Evolutionary conservation across 2,329 filamentous ascomycete genomes (phyloP), one percentile per base, ranked within the genome.

Genomic region (Pezicula rhizophila): DNA sequence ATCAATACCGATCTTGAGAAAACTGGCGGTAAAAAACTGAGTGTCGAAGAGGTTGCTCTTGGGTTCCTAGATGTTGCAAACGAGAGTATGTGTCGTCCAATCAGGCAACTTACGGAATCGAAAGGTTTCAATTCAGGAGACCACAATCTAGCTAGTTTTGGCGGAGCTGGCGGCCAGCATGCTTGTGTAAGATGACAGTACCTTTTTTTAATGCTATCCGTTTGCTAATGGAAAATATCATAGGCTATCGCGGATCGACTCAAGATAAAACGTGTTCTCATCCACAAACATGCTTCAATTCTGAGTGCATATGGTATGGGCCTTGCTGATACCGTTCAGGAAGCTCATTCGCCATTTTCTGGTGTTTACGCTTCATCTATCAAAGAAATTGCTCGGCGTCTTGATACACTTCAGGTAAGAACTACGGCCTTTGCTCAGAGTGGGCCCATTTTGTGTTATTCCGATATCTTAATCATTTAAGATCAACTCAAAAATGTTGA

Each of bases 261-360:
- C 8, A 25, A 25, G n/a, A 42, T 42, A 12, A 20, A 25, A 26
- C 23, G 40, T 6, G 25, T 42, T 15, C 12, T 42, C 18, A 42
- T 42, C 23, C 40, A 42, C 25, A 42, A 42, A 28, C 25, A 42
- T n/a, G 23, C 40, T n/a, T 42, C 40, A 12, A 42, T 42, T 1
- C 73, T 95, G 0, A 95, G 89, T 1, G 90, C 90, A 0, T 95
- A 95, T 57, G 90, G 90, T 8, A 95, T 95, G 87, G 89, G 90
- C 0, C 70, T 96, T 3, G 91, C 91, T 8, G 90, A 96, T 60
- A 89, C 95, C 0, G 91, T 96, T 0, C 87, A 95, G 55, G 91
- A 96, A 68, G 77, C 84, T 26, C 91, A 96, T 60, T 87, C 90
- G 60, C 85, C 87, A 2, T 77, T 80, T 38, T 80, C 80, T 71